Base-by-base conservation (phyloP, 139 green algal species). In the Asterochloris sp. region DNA sequence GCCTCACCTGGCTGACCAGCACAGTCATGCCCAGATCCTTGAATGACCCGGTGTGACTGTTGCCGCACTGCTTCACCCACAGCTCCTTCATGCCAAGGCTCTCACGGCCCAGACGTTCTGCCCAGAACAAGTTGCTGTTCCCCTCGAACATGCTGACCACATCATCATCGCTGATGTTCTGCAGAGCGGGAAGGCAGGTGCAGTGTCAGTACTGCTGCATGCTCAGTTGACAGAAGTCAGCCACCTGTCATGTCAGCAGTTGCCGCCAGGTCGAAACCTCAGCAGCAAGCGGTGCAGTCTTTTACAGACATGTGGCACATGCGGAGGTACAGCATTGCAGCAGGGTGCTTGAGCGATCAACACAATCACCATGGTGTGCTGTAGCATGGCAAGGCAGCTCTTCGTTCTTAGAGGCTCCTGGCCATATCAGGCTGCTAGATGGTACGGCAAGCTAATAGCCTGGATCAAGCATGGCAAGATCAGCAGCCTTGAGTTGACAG, bases 51-150 rank as follows among this genome's bases (percentile, higher is more conserved):
- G 97, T 99, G 90, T 99, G 97, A 78, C 88, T 96, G 94, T 98
- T 99, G 82, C 97, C 97, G 88, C 97, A 99, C 95, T 99, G 97
- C 94, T 99, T 99, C 13, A 99, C 97, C 97, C 97, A 99, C 81
- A 99, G 88, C 83, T 99, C 97, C 28, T 47, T 90, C 96, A 99
- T 99, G 78, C 92, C 93, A 63, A 99, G 89, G 0, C 86, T 83
- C 90, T 99, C 92, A 47, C 89, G 88, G 21, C 97, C 97, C 86
- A 98, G 99, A 16, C 97, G 91, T 91, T 99, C 97, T 13, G 97
- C 97, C 97, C 97, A 99, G 87, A 99, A 99, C 84, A 99, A 88
- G 90, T 99, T 99, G 85, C 84, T 94, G 93, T 98, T 99, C 83
- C 97, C 97, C 91, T 99, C 97, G 87, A 99, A 99, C 97, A 99